Evolutionary conservation across 2,329 filamentous ascomycete genomes (phyloP).

Genomic region (Kalaharituber pfeilii): DNA sequence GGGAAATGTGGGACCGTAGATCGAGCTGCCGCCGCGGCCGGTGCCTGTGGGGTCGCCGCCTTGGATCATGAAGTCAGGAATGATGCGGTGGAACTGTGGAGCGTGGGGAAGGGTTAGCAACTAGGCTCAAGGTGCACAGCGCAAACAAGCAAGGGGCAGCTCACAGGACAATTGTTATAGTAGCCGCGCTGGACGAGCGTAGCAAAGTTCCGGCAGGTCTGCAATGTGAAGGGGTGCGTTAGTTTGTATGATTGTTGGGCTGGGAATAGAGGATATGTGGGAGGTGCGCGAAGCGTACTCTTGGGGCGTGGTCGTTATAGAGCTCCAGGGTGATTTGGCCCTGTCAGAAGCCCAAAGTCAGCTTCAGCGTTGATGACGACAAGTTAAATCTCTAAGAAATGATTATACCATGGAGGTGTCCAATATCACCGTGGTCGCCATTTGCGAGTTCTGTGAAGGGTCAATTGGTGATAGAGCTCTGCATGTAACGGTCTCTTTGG

Average conservation of each 20-base stretch:
- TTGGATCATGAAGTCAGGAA: conserved; percentile 92
- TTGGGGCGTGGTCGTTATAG: conserved; percentile 74
- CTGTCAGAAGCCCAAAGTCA: conserved; percentile 24
- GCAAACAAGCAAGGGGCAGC: neutral
- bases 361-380: neutral
- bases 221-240: conserved; percentile 9
- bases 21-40: conserved; percentile 69
- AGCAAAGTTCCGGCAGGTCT: conserved; percentile 73
- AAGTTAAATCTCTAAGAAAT: neutral
- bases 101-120: conserved; percentile 3
- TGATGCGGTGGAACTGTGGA: conserved; percentile 69
- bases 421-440: neutral
- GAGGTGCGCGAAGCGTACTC: conserved; percentile 26
- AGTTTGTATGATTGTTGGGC: conserved; percentile 11
- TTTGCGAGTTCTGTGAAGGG: neutral
- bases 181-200: conserved; percentile 67
- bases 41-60: conserved; percentile 88
- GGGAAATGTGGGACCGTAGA: conserved; percentile 85
- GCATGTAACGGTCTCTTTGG: too few relatives aligned
- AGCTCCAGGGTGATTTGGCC: conserved; percentile 75
- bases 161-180: conserved; percentile 55
- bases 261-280: conserved; percentile 4
- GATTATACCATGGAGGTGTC: neutral
- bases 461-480: too few relatives aligned
- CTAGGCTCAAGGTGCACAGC: neutral